phyloP scores from a whole-genome alignment of 140 eudicot genomes.

The Anethum foeniculum region DNA sequence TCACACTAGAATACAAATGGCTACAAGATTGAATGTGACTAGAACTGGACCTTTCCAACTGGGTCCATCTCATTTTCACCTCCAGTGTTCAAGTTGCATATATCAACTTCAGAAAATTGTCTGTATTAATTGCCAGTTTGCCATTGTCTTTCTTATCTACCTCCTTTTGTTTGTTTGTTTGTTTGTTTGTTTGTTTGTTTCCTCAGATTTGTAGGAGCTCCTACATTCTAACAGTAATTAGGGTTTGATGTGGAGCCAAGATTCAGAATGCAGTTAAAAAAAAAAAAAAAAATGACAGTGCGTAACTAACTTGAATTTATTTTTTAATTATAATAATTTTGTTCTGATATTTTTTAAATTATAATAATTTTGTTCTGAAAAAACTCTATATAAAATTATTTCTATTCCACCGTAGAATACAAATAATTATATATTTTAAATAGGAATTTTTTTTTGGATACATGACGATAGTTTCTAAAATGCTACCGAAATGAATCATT shows the following conservation, averaged over 20 bases:
- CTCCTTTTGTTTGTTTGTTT: not conserved
- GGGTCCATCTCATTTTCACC: not conserved
- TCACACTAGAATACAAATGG: not conserved
- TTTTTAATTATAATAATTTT: too few relatives aligned
- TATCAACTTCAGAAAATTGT: not conserved
- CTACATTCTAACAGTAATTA: too few relatives aligned
- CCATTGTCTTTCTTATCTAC: not conserved
- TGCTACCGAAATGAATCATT: too few relatives aligned
- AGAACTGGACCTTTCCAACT: not conserved
- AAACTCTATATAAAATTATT: too few relatives aligned
- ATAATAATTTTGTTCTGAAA: too few relatives aligned
- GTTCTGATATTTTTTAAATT: too few relatives aligned
- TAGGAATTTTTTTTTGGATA: too few relatives aligned
- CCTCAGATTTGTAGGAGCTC: not conserved
- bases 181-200: not conserved
- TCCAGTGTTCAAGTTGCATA: not conserved
- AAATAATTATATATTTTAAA: too few relatives aligned
- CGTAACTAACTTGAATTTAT: too few relatives aligned
- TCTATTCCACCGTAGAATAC: not conserved
- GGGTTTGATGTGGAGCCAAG: not conserved
- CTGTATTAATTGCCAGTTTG: not conserved
- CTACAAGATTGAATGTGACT: conserved; percentile 8
- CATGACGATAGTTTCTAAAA: not conserved
- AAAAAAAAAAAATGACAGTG: too few relatives aligned
- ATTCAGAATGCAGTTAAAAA: too few relatives aligned